phyloP scores from a whole-genome alignment of 2,329 filamentous ascomycete genomes.

The Colletotrichum nymphaeae region DNA sequence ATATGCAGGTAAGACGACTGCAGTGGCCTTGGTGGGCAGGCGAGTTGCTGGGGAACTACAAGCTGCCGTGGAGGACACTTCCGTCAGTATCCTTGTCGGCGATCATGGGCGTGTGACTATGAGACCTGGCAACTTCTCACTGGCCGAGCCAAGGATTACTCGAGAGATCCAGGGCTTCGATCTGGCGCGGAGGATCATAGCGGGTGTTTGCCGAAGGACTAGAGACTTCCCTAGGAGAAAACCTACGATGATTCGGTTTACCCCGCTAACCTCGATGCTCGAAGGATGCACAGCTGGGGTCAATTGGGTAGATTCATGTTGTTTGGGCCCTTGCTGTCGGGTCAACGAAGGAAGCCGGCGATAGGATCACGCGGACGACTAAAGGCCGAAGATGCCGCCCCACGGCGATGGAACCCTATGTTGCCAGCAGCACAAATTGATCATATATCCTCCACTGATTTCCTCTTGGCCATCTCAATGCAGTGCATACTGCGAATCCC shows the following conservation, averaged over 20 bases:
- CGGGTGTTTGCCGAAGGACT: background rate
- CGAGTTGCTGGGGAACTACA: constrained; percentile 11
- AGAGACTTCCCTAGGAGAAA: background rate
- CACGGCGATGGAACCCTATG: background rate
- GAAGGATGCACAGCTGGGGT: background rate
- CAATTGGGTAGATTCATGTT: background rate
- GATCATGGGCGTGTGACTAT: constrained; percentile 29
- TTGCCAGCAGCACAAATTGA: background rate
- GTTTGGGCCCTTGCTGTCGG: background rate
- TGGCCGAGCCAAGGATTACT: background rate
- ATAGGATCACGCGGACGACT: background rate
- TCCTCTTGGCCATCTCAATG: background rate
- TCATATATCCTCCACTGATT: background rate
- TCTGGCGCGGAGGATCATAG: constrained; percentile 8
- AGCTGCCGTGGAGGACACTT: constrained; percentile 16
- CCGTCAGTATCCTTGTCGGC: constrained; percentile 20
- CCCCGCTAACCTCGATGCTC: background rate
- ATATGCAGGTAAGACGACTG: constrained; percentile 23
- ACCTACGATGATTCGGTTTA: background rate
- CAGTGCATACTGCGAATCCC: background rate
- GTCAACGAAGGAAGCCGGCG: background rate
- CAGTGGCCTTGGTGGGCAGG: constrained; percentile 24
- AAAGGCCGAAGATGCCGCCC: background rate
- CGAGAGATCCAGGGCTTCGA: constrained; percentile 21
- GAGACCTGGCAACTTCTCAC: background rate